Percentiles rank a stretch among this genome's conserved stretches.
Evolutionary conservation across 495 filamentous ascomycete genomes (phyloP).

Genomic region (Penicillium roqueforti): DNA sequence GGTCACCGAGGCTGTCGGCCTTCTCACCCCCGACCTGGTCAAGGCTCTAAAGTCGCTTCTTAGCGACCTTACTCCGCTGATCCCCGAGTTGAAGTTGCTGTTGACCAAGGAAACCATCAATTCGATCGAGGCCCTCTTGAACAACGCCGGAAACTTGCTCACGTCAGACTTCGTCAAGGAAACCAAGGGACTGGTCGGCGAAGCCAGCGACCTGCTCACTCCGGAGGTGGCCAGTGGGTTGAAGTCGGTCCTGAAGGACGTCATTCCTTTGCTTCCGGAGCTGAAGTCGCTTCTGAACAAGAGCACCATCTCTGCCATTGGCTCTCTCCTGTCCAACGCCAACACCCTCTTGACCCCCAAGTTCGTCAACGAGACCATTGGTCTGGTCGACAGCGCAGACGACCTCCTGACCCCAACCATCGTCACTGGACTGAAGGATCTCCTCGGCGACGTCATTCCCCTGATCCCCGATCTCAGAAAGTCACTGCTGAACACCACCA

Average conservation of each 20-base stretch:
- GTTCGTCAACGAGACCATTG: conserved; percentile 39
- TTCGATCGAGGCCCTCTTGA: conserved; percentile 31
- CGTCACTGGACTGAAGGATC: conserved; percentile 23
- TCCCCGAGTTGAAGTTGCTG: conserved; percentile 32
- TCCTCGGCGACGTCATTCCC: conserved; percentile 34
- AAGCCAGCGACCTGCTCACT: conserved; percentile 13
- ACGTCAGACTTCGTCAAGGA: conserved; percentile 37
- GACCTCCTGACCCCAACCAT: conserved; percentile 34
- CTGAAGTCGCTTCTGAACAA: conserved; percentile 19
- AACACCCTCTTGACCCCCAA: conserved; percentile 35
- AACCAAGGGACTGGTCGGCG: conserved; percentile 18
- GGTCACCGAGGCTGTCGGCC: conserved; percentile 31
- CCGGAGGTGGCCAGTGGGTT: conserved; percentile 8
- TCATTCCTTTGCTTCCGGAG: conserved; percentile 23
- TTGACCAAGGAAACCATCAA: conserved; percentile 32
- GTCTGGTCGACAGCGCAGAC: conserved; percentile 37
- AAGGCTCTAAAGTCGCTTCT: conserved; percentile 37
- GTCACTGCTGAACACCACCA: conserved; percentile 33
- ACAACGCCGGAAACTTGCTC: conserved; percentile 37
- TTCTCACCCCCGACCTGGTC: conserved; percentile 36
- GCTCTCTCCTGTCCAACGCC: conserved; percentile 37
- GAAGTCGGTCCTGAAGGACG: conserved; percentile 12
- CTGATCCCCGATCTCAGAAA: conserved; percentile 22
- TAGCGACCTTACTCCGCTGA: conserved; percentile 29
- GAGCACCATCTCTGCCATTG: conserved; percentile 21